A percentile compares a stretch with the other conserved stretches of the same genome.
Conservation (phyloP, 2,329 filamentous ascomycete species). For the Xylariaceae sp. region DNA sequence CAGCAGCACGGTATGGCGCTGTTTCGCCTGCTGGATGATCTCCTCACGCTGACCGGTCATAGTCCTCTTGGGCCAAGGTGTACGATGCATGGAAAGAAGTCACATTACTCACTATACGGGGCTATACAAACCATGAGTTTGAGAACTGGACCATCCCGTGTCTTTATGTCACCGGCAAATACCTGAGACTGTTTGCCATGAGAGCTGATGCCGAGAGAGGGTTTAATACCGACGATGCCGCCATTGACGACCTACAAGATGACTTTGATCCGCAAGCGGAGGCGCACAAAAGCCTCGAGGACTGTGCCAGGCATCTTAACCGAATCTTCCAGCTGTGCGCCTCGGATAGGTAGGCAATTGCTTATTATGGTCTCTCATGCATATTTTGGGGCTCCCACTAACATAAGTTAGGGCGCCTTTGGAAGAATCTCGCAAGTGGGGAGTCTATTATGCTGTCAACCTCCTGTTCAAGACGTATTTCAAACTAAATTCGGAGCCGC, state of each 20-base stretch:
- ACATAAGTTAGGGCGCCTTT: slow-evolving; percentile 60
- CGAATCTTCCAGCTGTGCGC: slow-evolving; percentile 87
- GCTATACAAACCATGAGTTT: slow-evolving; percentile 71
- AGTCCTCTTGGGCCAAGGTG: slow-evolving; percentile 69
- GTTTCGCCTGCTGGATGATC: not conserved
- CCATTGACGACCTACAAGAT: slow-evolving; percentile 58
- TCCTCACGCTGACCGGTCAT: slow-evolving; percentile 9
- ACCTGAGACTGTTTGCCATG: slow-evolving; percentile 82
- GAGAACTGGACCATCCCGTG: slow-evolving; percentile 90
- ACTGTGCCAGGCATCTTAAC: slow-evolving; percentile 86
- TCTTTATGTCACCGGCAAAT: slow-evolving; percentile 81
- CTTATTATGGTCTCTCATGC: not conserved
- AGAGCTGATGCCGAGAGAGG: slow-evolving; percentile 71
- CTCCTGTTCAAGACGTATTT: slow-evolving; percentile 98
- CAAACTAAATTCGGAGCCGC: slow-evolving; percentile 81
- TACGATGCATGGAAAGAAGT: slow-evolving; percentile 89
- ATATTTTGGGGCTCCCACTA: slow-evolving; percentile 9
- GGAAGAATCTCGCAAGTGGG: slow-evolving; percentile 94
- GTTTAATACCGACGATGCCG: slow-evolving; percentile 35
- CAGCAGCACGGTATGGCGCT: not conserved
- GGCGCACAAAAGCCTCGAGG: slow-evolving; percentile 80
- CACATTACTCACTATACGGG: slow-evolving; percentile 68
- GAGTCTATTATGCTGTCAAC: slow-evolving; percentile 90
- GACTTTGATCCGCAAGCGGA: slow-evolving; percentile 72
- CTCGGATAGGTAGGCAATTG: slow-evolving; percentile 81